These are phyloP conservation scores for Debaryomyces psychrophilus DNA, from an alignment of 1,139 yeast species.

Conservation along the genomic window DNA sequence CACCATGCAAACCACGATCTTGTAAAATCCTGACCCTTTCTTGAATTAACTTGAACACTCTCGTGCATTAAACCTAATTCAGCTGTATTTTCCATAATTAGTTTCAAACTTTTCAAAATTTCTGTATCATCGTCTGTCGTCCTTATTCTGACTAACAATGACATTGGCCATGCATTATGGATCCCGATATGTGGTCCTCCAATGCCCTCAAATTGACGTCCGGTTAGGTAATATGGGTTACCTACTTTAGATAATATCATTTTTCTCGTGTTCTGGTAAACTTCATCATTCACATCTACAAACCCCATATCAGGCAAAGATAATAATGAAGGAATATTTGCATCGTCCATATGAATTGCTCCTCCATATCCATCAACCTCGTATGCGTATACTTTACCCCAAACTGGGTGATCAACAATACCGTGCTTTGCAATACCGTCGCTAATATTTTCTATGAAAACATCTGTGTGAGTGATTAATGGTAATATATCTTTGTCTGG, in stretches of 20 bases:
- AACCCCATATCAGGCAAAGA: constrained; percentile 84
- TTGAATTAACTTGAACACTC: constrained; percentile 66
- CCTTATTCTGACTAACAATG: constrained; percentile 69
- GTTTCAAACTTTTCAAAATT: constrained; percentile 51
- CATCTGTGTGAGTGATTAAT: constrained; percentile 26
- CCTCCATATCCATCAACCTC: constrained; percentile 92
- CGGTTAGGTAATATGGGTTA: constrained; percentile 76
- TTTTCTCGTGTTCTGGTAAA: constrained; percentile 76
- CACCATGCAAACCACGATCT: constrained; percentile 96
- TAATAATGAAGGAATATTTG: constrained; percentile 81
- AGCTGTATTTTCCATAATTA: constrained; percentile 64
- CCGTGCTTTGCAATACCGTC: constrained; percentile 67
- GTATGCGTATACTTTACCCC: constrained; percentile 81
- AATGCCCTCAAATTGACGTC: constrained; percentile 67
- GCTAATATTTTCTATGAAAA: constrained; percentile 47
- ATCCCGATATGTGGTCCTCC: constrained; percentile 94
- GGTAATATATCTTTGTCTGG: constrained; percentile 14
- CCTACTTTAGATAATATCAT: constrained; percentile 73
- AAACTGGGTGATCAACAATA: constrained; percentile 63
- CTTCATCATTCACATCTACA: constrained; percentile 49
- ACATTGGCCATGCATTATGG: constrained; percentile 89
- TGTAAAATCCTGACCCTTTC: constrained; percentile 53
- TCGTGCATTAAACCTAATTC: constrained; percentile 86
- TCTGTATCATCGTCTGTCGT: constrained; percentile 76
- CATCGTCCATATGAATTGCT: constrained; percentile 80